Evolutionary conservation across 2,329 filamentous ascomycete species (phyloP).

Genomic region (Nothophoma quercina): DNA sequence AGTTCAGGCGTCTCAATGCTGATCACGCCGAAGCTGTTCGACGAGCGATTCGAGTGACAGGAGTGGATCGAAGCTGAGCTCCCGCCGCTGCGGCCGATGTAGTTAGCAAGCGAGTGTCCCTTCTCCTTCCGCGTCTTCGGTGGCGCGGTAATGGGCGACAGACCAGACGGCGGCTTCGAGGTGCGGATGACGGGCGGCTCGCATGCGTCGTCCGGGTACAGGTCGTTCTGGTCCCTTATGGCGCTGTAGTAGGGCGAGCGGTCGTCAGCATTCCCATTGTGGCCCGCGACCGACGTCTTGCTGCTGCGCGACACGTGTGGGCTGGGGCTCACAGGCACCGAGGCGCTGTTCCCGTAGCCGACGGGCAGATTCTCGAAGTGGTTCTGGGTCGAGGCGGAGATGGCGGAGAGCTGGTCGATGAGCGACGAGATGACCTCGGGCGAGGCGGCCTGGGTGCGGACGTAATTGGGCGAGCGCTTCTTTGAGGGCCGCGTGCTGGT

Average conservation of each 20-base stretch:
- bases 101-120: constrained; percentile 62
- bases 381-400: constrained; percentile 69
- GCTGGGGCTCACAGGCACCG: constrained; percentile 21
- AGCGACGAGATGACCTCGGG: constrained; percentile 74
- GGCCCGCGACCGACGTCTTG: constrained; percentile 24
- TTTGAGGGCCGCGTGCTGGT: constrained; percentile 7
- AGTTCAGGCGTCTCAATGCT: constrained; percentile 48
- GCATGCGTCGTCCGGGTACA: constrained; percentile 64
- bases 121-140: constrained; percentile 42
- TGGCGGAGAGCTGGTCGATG: constrained; percentile 67
- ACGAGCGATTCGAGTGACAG: constrained; percentile 43
- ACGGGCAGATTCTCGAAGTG: constrained; percentile 68
- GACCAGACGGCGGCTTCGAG: constrained; percentile 79
- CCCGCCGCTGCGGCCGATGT: constrained; percentile 58
- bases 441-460: constrained; percentile 55
- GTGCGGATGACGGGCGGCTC: constrained; percentile 79
- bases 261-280: constrained; percentile 69
- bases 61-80: constrained; percentile 49
- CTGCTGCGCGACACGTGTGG: constrained; percentile 23
- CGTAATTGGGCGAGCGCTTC: constrained; percentile 45
- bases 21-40: constrained; percentile 51
- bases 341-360: constrained; percentile 40
- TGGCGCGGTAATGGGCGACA: constrained; percentile 74
- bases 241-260: constrained; percentile 71
- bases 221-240: constrained; percentile 57